phyloP scores from a whole-genome alignment of 129 eudicot species.

The Escallonia rubra region DNA sequence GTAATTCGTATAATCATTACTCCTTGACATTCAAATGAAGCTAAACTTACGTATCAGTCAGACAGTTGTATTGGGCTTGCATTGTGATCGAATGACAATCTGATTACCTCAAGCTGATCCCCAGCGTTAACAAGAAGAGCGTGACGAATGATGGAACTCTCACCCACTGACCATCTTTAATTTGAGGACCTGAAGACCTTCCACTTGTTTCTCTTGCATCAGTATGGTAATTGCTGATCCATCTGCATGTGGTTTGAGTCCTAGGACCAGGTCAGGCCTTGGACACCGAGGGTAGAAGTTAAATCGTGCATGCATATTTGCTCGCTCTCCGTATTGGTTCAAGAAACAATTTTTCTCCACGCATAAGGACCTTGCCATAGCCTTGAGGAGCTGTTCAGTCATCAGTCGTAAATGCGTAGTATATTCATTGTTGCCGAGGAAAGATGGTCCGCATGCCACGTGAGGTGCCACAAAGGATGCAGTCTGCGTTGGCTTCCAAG shows the following conservation, averaged over 20 bases:
- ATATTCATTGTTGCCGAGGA: too few species aligned
- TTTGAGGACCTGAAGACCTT: constrained; percentile 48
- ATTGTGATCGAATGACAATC: background rate
- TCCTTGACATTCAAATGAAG: too few species aligned
- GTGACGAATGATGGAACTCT: constrained; percentile 26
- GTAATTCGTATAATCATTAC: too few species aligned
- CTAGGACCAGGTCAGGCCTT: constrained; percentile 30
- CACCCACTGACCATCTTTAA: constrained; percentile 48
- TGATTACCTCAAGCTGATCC: constrained; percentile 42
- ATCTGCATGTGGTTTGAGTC: constrained; percentile 42
- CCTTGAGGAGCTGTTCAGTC: constrained; percentile 16
- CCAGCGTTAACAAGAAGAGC: constrained; percentile 43
- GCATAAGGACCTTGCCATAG: constrained; percentile 38
- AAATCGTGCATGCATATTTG: constrained; percentile 24
- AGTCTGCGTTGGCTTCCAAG: too few species aligned
- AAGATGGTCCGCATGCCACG: too few species aligned
- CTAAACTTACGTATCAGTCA: too few species aligned
- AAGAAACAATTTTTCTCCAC: constrained; percentile 30
- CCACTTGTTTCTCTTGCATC: constrained; percentile 45
- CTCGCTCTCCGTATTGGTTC: constrained; percentile 26
- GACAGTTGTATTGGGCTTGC: too few species aligned
- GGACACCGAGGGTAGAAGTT: constrained; percentile 45
- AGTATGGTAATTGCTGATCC: constrained; percentile 43
- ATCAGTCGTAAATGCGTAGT: background rate
- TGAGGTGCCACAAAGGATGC: too few species aligned